phyloP scores from a whole-genome alignment of 108 stramenopile species.

The Nitzschia inconspicua region DNA sequence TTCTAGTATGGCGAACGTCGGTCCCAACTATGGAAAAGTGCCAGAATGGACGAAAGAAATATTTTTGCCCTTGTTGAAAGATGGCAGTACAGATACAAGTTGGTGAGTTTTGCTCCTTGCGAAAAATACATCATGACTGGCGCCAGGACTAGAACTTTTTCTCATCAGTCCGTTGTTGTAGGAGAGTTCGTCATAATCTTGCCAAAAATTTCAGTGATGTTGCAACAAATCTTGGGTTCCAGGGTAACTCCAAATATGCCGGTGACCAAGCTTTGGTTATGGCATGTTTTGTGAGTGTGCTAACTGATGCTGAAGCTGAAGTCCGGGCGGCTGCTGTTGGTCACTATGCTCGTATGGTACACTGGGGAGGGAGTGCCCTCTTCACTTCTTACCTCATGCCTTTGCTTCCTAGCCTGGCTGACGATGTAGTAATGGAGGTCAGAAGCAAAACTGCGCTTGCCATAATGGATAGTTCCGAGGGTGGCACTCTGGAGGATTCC shows the following conservation, averaged over 20 bases:
- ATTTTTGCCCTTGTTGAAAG: slow-evolving; percentile 76
- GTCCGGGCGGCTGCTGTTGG: slow-evolving; percentile 92
- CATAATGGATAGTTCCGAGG: slow-evolving; percentile 80
- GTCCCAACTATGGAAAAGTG: slow-evolving; percentile 57
- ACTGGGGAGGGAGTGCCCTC: slow-evolving; percentile 72
- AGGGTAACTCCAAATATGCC: slow-evolving; percentile 19
- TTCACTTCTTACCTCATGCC: slow-evolving; percentile 70
- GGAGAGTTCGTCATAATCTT: slow-evolving; percentile 91
- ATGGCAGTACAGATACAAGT: slow-evolving; percentile 73
- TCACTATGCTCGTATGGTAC: slow-evolving; percentile 80
- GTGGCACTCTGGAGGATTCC: slow-evolving; percentile 65
- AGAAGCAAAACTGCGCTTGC: slow-evolving; percentile 53
- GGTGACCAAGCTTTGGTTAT: slow-evolving; percentile 45
- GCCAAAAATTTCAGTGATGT: slow-evolving; percentile 81
- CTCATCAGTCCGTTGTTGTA: slow-evolving; percentile 21
- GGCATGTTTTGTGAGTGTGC: slow-evolving; percentile 75
- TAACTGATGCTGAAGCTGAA: slow-evolving; percentile 90
- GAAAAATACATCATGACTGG: slow-evolving; percentile 16
- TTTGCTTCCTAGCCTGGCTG: slow-evolving; percentile 56
- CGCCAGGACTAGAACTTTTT: slow-evolving; percentile 51
- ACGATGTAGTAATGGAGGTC: slow-evolving; percentile 69
- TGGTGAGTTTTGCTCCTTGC: slow-evolving; percentile 58
- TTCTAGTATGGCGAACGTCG: slow-evolving; percentile 60
- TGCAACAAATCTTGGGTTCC: slow-evolving; percentile 64
- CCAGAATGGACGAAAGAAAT: slow-evolving; percentile 60